Evolutionary conservation across 345 rosid species (phyloP).

Genomic region (Cochlearia excelsa): DNA sequence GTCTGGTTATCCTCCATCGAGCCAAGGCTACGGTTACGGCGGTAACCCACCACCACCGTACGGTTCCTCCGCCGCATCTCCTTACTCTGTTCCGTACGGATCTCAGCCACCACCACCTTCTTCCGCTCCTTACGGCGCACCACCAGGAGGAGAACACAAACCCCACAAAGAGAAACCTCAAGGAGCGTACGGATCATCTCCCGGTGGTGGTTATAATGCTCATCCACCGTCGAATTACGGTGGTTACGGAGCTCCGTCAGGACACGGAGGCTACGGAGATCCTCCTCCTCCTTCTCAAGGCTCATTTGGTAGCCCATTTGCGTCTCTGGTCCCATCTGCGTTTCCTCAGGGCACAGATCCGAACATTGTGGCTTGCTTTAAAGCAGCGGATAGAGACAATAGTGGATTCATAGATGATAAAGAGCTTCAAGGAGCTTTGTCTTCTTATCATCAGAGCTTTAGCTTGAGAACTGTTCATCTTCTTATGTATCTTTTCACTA

Average conservation of each 20-base stretch:
- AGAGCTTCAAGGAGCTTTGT: constrained; percentile 83
- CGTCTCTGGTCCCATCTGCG: constrained; percentile 65
- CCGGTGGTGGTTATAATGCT: constrained; percentile 37
- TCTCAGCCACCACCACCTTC: constrained; percentile 29
- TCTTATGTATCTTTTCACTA: constrained; percentile 81
- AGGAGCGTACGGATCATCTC: constrained; percentile 31
- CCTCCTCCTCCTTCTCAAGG: constrained; percentile 80
- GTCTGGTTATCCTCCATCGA: constrained; percentile 39
- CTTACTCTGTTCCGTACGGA: constrained; percentile 44
- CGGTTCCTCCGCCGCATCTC: constrained; percentile 31
- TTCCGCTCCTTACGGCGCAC: constrained; percentile 8
- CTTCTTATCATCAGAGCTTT: constrained; percentile 76
- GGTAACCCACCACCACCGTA: constrained; percentile 41
- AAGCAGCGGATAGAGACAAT: constrained; percentile 76
- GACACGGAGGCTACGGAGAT: constrained; percentile 36
- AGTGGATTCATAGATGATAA: constrained; percentile 88
- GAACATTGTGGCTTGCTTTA: constrained; percentile 67
- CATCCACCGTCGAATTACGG: constrained; percentile 49
- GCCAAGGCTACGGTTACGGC: constrained; percentile 41
- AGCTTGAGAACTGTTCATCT: constrained; percentile 86
- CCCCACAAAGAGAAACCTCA: constrained; percentile 38
- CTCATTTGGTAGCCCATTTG: constrained; percentile 60
- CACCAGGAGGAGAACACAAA: constrained; percentile 29
- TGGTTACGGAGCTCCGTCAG: constrained; percentile 38
- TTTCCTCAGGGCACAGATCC: constrained; percentile 95